Conservation (phyloP, 2,329 filamentous ascomycete species). For the Chlorencoelia australis region DNA sequence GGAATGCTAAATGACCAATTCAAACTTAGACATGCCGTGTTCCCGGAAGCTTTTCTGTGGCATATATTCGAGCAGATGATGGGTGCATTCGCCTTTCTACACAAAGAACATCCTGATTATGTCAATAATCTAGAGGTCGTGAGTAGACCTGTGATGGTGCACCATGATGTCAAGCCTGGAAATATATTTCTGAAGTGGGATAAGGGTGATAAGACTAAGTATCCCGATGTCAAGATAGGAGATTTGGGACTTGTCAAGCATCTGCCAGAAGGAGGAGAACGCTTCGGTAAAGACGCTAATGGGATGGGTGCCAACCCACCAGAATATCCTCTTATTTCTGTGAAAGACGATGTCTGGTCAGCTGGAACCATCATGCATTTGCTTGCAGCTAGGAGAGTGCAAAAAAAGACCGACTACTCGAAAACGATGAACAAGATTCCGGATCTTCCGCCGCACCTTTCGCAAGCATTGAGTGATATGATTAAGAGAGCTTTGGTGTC, state of each 20-base stretch:
- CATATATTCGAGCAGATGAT: not conserved
- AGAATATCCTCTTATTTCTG: too few relatives aligned
- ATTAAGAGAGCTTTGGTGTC: not conserved
- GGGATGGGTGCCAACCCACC: not conserved
- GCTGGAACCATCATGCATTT: not conserved
- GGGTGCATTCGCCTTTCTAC: conserved; percentile 1
- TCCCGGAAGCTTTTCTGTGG: not conserved
- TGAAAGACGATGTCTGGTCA: not conserved
- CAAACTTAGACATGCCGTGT: not conserved
- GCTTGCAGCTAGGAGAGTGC: not conserved
- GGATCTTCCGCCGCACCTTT: not conserved
- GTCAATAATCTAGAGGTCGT: not conserved
- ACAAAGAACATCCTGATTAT: conserved; percentile 5
- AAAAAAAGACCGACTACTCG: not conserved
- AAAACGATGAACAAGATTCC: not conserved
- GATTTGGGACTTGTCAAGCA: not conserved
- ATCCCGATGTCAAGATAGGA: conserved; percentile 1
- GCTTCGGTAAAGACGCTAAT: not conserved
- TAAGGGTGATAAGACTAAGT: not conserved
- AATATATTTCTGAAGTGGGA: conserved; percentile 4
- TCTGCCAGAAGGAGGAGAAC: not conserved
- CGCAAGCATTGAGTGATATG: not conserved
- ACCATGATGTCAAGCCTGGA: not conserved
- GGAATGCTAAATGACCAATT: too few relatives aligned
- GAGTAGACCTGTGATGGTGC: not conserved